These are phyloP conservation scores for Yamadazyma friedrichii DNA, from an alignment of 1,139 yeast species.

Conservation along the genomic window DNA sequence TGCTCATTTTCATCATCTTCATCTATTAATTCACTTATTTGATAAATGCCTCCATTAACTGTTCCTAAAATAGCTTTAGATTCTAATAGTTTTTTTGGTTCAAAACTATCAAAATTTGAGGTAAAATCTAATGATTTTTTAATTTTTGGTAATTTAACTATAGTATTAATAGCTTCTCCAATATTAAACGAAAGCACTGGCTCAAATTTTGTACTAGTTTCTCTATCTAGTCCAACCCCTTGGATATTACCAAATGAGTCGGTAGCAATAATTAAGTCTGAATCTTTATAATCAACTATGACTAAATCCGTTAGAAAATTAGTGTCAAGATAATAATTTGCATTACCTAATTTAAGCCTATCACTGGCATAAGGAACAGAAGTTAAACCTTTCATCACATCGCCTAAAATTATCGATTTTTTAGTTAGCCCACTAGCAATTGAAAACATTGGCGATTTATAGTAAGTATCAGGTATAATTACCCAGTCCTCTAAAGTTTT, in stretches of 20 bases:
- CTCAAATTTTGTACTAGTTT: conserved; percentile 6
- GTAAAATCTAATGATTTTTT: conserved; percentile 9
- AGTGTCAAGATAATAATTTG: conserved; percentile 9
- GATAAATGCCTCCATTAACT: conserved; percentile 34
- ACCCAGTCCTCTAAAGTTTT: conserved; percentile 13
- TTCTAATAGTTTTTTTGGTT: conserved; percentile 2
- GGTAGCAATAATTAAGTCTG: conserved; percentile 17
- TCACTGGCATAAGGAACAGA: conserved; percentile 1
- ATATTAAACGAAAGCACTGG: conserved; percentile 22
- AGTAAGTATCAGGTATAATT: conserved; percentile 12
- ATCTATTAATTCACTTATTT: conserved; percentile 23
- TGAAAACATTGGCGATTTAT: conserved; percentile 14
- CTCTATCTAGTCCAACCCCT: conserved; percentile 9
- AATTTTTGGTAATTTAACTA: conserved; percentile 12
- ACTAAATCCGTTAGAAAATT: conserved; percentile 12
- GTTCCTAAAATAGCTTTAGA: conserved; percentile 32
- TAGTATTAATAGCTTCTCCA: conserved; percentile 33
- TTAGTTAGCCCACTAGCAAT: conserved; percentile 11
- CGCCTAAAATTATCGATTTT: conserved; percentile 17
- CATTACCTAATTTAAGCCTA: conserved; percentile 3
- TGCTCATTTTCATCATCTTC: conserved; percentile 10
- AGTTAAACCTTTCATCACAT: conserved; percentile 22
- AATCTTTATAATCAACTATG: conserved; percentile 4
- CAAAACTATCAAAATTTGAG: conserved; percentile 10
- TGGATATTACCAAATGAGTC: conserved; percentile 35